phyloP scores from a whole-genome alignment of 257 asterid species.

The Solanum pennellii region DNA sequence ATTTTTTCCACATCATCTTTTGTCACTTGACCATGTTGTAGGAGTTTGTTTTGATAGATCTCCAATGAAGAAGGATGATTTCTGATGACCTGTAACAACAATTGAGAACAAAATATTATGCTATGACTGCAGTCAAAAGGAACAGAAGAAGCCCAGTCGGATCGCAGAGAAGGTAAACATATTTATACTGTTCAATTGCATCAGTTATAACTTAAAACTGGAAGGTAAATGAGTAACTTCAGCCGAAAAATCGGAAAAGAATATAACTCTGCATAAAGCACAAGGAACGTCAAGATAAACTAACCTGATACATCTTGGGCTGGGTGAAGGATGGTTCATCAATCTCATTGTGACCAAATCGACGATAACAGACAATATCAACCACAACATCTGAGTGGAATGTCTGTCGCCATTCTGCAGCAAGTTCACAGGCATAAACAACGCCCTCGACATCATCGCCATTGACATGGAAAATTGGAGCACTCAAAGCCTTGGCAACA shows the following conservation, averaged over 20 bases:
- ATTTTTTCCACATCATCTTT: constrained; percentile 64
- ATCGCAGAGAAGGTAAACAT: not conserved
- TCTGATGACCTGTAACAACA: constrained; percentile 56
- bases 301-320: constrained; percentile 88
- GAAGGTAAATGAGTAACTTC: not conserved
- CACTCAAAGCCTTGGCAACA: constrained; percentile 91
- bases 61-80: constrained; percentile 82
- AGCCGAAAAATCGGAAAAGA: not conserved
- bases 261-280: not conserved
- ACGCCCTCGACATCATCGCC: constrained; percentile 97
- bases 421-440: constrained; percentile 90
- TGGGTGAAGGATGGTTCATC: constrained; percentile 95
- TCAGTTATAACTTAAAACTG: not conserved
- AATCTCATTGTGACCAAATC: constrained; percentile 95
- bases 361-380: constrained; percentile 87
- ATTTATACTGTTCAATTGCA: not conserved
- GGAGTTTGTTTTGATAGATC: constrained; percentile 74
- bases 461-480: constrained; percentile 92
- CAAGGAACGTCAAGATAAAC: not conserved
- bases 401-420: constrained; percentile 97
- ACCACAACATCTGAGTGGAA: constrained; percentile 94
- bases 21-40: constrained; percentile 57
- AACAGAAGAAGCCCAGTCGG: not conserved
- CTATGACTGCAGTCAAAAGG: not conserved
- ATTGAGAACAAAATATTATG: constrained; percentile 9